phyloP scores from a whole-genome alignment of 306 rosid species.

The Cyamopsis tetragonoloba region DNA sequence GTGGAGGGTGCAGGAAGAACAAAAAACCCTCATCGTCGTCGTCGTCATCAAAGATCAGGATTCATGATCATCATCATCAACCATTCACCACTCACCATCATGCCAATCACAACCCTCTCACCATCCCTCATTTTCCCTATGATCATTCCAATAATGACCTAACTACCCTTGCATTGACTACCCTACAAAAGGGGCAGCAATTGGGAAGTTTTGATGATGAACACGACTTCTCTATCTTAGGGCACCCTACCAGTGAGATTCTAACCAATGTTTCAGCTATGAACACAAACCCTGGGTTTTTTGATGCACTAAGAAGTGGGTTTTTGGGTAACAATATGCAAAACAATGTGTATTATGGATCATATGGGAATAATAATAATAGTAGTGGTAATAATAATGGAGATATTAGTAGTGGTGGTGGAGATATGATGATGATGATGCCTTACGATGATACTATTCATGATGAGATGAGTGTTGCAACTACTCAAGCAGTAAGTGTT shows the following conservation, averaged over 20 bases:
- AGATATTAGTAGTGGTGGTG: constrained; percentile 30
- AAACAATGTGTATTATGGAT: constrained; percentile 52
- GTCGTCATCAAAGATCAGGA: constrained; percentile 48
- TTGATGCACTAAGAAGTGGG: constrained; percentile 59
- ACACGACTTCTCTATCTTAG: constrained; percentile 48
- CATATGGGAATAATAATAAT: constrained; percentile 57
- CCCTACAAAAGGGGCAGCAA: constrained; percentile 68
- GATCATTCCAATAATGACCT: constrained; percentile 77
- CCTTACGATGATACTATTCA: constrained; percentile 47
- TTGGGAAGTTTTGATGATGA: constrained; percentile 57
- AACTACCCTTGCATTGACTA: constrained; percentile 66
- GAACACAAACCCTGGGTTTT: constrained; percentile 39
- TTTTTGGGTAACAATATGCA: constrained; percentile 45
- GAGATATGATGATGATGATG: constrained; percentile 55
- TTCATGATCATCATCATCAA: constrained; percentile 76
- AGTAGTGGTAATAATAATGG: constrained; percentile 54
- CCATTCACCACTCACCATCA: constrained; percentile 36
- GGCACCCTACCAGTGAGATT: constrained; percentile 31
- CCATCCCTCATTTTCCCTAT: constrained; percentile 41
- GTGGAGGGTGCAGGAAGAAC: constrained; percentile 98
- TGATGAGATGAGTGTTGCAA: constrained; percentile 49
- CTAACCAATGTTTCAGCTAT: constrained; percentile 32
- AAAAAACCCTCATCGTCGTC: constrained; percentile 62
- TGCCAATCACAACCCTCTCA: constrained; percentile 44
- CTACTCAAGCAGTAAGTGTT: constrained; percentile 61